Evolutionary conservation across 257 asterid species (phyloP).

Genomic region (Sherardia arvensis): DNA sequence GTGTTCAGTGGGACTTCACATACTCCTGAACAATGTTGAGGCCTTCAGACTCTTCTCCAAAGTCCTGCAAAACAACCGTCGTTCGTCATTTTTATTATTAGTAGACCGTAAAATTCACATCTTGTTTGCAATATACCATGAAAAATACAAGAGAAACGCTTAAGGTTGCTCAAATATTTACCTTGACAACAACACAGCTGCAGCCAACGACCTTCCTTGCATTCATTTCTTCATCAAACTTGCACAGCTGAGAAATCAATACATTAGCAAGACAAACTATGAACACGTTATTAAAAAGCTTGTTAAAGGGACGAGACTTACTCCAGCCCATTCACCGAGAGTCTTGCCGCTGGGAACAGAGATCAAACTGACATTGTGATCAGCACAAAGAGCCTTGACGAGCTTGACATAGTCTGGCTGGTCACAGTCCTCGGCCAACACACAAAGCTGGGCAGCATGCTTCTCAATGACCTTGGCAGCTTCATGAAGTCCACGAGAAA

Average conservation of each 20-base stretch:
- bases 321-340: conserved; percentile 76
- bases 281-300: not conserved
- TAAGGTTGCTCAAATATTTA: conserved; percentile 6
- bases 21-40: conserved; percentile 65
- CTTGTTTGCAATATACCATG: too few relatives aligned
- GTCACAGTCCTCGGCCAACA: conserved; percentile 59
- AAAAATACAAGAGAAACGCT: too few relatives aligned
- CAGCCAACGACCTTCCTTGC: conserved; percentile 77
- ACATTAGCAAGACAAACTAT: not conserved
- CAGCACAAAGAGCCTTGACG: conserved; percentile 67
- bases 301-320: conserved; percentile 22
- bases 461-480: conserved; percentile 58
- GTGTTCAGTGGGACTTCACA: conserved; percentile 41
- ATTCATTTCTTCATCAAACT: conserved; percentile 73
- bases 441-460: conserved; percentile 67
- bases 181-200: conserved; percentile 67
- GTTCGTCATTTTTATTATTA: too few relatives aligned
- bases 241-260: conserved; percentile 41
- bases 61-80: conserved; percentile 38
- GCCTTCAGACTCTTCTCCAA: conserved; percentile 67
- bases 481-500: conserved; percentile 54
- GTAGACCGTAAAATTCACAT: not conserved
- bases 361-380: conserved; percentile 56
- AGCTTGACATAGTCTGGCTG: conserved; percentile 57
- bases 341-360: conserved; percentile 64